Evolutionary conservation across 2,329 filamentous ascomycete species (phyloP).

Genomic region (Graphilbum sp.): DNA sequence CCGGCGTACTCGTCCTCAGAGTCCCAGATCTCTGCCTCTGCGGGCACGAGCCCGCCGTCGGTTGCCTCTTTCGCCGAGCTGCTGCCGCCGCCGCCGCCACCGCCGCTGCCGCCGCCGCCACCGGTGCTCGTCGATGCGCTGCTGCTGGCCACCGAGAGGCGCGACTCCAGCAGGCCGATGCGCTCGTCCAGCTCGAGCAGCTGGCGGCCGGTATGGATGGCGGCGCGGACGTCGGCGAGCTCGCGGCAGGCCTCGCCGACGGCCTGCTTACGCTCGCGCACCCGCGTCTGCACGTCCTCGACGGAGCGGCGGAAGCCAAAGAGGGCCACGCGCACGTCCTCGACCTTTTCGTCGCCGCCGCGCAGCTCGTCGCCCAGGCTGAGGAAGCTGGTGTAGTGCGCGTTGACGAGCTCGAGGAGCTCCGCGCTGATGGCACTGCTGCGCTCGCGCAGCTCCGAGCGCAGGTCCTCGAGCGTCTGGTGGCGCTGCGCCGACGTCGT

Average conservation of each 20-base stretch:
- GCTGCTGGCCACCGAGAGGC: conserved; percentile 35
- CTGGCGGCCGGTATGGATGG: conserved; percentile 43
- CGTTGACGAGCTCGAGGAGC: conserved; percentile 84
- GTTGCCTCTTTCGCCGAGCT: too few species aligned
- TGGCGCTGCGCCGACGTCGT: conserved; percentile 55
- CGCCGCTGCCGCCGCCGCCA: too few species aligned
- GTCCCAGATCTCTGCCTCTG: conserved; percentile 7
- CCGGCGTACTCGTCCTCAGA: conserved; percentile 17
- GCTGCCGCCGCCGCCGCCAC: too few species aligned
- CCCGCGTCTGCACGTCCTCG: conserved; percentile 51
- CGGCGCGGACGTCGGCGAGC: conserved; percentile 43
- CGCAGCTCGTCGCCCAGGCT: conserved; percentile 64
- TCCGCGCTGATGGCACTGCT: conserved; percentile 69
- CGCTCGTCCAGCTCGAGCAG: conserved; percentile 53
- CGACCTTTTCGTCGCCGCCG: conserved; percentile 81
- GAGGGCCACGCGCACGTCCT: conserved; percentile 75
- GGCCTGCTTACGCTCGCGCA: conserved; percentile 47
- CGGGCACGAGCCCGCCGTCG: too few species aligned
- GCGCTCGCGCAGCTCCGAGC: conserved; percentile 67
- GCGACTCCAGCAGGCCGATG: conserved; percentile 44
- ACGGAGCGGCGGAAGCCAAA: conserved; percentile 75
- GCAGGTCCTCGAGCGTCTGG: conserved; percentile 88
- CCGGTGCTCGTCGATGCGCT: conserved; percentile 1
- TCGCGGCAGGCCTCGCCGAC: conserved; percentile 47
- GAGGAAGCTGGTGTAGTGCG: conserved; percentile 85